Conservation (phyloP, 139 green algal genomes). For the Chlamydomonas eustigma region DNA sequence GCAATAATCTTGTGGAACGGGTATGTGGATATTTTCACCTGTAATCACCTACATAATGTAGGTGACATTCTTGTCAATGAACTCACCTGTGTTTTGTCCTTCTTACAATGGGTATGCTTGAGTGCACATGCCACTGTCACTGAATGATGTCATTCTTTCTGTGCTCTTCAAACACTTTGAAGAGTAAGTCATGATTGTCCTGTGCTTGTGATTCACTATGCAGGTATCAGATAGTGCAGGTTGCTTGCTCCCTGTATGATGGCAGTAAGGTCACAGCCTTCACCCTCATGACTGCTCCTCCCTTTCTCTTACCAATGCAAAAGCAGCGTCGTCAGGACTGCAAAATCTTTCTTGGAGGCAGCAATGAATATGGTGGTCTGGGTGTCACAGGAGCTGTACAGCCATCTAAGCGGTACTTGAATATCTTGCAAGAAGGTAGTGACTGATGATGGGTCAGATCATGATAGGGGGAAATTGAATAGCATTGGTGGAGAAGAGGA, state of each 20-base stretch:
- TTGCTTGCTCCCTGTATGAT: not conserved
- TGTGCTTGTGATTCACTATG: not conserved
- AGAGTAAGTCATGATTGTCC: not conserved
- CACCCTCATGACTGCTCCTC: not conserved
- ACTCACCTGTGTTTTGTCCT: not conserved
- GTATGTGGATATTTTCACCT: not conserved
- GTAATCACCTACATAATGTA: not conserved
- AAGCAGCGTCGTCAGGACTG: not conserved
- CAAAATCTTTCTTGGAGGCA: no score
- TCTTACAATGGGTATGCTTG: not conserved
- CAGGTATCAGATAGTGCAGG: slow-evolving; percentile 9
- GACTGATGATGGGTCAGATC: no score
- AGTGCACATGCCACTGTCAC: no score
- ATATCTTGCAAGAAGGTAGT: not conserved
- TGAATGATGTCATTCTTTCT: no score
- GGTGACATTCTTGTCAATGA: not conserved
- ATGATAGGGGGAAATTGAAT: no score
- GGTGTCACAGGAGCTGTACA: not conserved
- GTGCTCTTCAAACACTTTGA: no score
- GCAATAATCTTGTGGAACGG: not conserved
- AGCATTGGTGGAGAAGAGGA: no score
- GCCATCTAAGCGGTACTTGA: not conserved
- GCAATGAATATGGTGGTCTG: not conserved
- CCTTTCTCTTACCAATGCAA: not conserved
- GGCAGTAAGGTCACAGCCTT: not conserved